These are phyloP conservation scores for Verbena officinalis DNA, from an alignment of 257 asterid species.

Conservation along the genomic window DNA sequence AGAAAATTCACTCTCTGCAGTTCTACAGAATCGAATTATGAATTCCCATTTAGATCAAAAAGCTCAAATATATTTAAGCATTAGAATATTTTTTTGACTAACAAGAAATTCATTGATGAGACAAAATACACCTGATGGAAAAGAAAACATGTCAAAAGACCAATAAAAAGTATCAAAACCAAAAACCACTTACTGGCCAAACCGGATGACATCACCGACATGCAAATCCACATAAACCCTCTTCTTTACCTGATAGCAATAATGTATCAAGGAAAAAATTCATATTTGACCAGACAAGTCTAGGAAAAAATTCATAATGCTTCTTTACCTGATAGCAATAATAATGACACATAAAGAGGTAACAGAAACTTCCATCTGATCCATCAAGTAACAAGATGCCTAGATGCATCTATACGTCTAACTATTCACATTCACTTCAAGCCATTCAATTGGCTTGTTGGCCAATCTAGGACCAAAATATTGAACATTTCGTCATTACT, in stretches of 20 bases:
- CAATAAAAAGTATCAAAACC: conserved; percentile 17
- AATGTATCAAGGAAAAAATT: conserved; percentile 24
- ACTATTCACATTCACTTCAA: conserved; percentile 3
- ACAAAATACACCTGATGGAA: neutral
- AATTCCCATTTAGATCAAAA: conserved; percentile 10
- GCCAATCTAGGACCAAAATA: conserved; percentile 1
- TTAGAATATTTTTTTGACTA: neutral
- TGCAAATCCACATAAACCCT: conserved; percentile 79
- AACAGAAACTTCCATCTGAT: neutral
- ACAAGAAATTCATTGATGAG: conserved; percentile 8
- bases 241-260: conserved; percentile 63
- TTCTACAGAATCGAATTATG: neutral
- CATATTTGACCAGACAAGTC: conserved; percentile 15
- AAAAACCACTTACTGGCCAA: conserved; percentile 81
- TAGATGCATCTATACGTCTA: conserved; percentile 15
- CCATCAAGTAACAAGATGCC: conserved; percentile 8
- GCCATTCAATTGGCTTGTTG: conserved; percentile 20
- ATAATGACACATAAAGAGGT: conserved; percentile 14
- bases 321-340: too few relatives aligned
- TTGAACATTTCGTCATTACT: conserved; percentile 8
- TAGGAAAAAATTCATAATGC: too few relatives aligned
- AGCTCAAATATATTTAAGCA: conserved; percentile 6
- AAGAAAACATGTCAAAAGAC: conserved; percentile 8
- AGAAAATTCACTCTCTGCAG: conserved; percentile 13
- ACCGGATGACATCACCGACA: conserved; percentile 93